Percentiles rank a stretch among this genome's conserved stretches.
Conservation (phyloP, 1,284 basidiomycete genomes). For the Vanrija sp. region DNA sequence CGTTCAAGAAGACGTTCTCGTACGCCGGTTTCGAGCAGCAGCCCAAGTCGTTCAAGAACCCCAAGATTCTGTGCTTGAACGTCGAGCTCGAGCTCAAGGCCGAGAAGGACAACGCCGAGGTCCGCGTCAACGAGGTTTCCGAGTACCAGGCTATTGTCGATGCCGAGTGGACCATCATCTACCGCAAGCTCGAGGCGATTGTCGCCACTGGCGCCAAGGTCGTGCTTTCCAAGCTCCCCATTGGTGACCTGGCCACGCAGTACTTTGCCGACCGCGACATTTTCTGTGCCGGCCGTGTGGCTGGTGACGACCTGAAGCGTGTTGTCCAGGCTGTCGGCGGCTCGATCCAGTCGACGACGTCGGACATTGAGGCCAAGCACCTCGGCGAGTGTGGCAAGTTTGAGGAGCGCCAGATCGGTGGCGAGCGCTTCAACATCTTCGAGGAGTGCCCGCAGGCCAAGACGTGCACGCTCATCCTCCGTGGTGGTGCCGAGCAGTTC, state of each 20-base stretch:
- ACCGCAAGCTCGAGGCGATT: constrained; percentile 93
- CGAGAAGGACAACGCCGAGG: constrained; percentile 99
- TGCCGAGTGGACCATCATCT: constrained; percentile 99
- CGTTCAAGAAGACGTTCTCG: constrained; percentile 99
- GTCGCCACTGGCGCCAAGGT: constrained; percentile 96
- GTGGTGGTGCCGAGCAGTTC: constrained; percentile 98
- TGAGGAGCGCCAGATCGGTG: constrained; percentile 94
- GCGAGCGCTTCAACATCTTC: constrained; percentile 96
- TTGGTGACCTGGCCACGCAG: constrained; percentile 97
- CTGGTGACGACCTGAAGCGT: constrained; percentile 82
- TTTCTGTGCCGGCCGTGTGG: constrained; percentile 96
- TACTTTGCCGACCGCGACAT: constrained; percentile 99
- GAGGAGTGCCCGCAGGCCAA: constrained; percentile 91
- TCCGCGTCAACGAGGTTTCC: constrained; percentile 91
- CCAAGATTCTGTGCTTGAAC: constrained; percentile 89
- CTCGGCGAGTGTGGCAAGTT: constrained; percentile 87
- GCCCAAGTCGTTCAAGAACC: constrained; percentile 86
- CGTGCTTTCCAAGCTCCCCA: constrained; percentile 95
- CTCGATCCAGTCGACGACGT: constrained; percentile 89
- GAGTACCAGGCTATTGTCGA: constrained; percentile 99
- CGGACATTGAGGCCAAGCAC: constrained; percentile 85
- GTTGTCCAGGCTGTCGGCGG: constrained; percentile 96
- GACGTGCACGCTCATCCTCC: constrained; percentile 92
- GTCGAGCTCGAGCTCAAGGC: constrained; percentile 99
- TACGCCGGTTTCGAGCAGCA: constrained; percentile 99